Evolutionary conservation across 2,329 filamentous ascomycete species (phyloP).

Genomic region (Macroventuria anomochaeta): DNA sequence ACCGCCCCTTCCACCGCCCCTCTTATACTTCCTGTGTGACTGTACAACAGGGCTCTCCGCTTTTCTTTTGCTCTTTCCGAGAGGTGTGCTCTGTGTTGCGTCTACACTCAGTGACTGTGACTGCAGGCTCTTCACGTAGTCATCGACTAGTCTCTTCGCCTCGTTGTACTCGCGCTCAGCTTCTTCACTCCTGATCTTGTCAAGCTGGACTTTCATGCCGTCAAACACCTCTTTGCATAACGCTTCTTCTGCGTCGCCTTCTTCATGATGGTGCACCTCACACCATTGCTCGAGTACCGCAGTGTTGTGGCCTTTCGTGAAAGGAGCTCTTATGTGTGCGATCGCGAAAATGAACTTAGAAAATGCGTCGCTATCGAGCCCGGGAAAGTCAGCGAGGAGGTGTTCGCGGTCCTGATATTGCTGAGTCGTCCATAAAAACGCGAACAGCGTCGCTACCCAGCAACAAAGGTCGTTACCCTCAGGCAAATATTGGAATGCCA

Average conservation of each 20-base stretch:
- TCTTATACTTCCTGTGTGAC: not conserved
- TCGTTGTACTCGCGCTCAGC: not conserved
- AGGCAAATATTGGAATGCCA: slow-evolving; percentile 22
- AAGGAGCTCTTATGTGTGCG: slow-evolving; percentile 7
- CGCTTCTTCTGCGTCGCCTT: slow-evolving; percentile 4
- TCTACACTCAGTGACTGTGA: not conserved
- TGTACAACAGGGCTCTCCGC: not conserved
- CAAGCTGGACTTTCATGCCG: not conserved
- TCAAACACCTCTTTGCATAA: not conserved
- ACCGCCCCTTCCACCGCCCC: not conserved
- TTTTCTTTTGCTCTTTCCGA: not conserved
- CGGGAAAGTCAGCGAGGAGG: not conserved
- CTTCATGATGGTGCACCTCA: slow-evolving; percentile 17
- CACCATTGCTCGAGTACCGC: slow-evolving; percentile 22
- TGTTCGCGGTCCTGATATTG: slow-evolving; percentile 4
- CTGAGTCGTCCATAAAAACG: slow-evolving; percentile 22
- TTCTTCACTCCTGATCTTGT: not conserved
- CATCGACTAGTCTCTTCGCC: not conserved
- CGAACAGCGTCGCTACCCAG: slow-evolving; percentile 25
- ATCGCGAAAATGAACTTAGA: slow-evolving; percentile 19
- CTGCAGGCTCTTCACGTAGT: not conserved
- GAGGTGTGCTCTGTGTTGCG: not conserved
- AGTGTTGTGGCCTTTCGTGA: slow-evolving; percentile 12
- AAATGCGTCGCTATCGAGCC: slow-evolving; percentile 3
- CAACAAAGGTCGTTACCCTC: slow-evolving; percentile 17